Conservation (phyloP, 495 filamentous ascomycete genomes). For the Tuber borchii region DNA sequence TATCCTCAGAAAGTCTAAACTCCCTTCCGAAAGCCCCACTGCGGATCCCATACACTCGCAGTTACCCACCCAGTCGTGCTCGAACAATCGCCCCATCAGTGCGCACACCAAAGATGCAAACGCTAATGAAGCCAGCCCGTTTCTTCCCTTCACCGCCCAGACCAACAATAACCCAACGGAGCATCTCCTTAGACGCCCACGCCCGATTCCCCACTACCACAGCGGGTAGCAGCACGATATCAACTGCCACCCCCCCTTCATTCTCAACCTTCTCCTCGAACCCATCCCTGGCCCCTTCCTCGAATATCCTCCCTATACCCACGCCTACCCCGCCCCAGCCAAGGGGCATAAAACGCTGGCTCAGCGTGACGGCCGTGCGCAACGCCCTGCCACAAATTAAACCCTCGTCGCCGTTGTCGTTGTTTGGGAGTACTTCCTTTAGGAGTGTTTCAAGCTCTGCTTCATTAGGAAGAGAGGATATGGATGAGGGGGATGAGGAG, state of each 20-base stretch:
- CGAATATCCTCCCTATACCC: neutral
- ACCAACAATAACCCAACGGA: slow-evolving; percentile 2
- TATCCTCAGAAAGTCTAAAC: slow-evolving; percentile 22
- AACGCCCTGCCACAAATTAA: slow-evolving; percentile 29
- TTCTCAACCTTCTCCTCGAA: neutral
- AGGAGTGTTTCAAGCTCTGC: neutral
- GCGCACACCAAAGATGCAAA: slow-evolving; percentile 10
- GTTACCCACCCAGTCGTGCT: slow-evolving; percentile 12
- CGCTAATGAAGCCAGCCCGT: slow-evolving; percentile 24
- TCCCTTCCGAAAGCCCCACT: slow-evolving; percentile 18
- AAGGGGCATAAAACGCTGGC: slow-evolving; percentile 10
- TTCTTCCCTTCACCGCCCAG: slow-evolving; percentile 19
- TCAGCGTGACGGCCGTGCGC: slow-evolving; percentile 24
- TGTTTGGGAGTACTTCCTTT: slow-evolving; percentile 17
- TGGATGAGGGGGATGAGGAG: neutral
- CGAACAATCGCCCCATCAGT: neutral
- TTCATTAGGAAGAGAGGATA: neutral
- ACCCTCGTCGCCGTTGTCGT: slow-evolving; percentile 24
- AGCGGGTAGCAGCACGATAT: neutral
- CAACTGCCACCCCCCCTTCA: no score
- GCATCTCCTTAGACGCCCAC: neutral
- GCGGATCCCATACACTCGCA: slow-evolving; percentile 21
- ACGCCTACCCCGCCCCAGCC: neutral
- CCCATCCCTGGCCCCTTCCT: neutral
- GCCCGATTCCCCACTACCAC: neutral